A percentile compares a stretch with the other conserved stretches of the same genome.
phyloP scores from a whole-genome alignment of 129 eudicot species.

The carrot (Daucus carota) region DNA sequence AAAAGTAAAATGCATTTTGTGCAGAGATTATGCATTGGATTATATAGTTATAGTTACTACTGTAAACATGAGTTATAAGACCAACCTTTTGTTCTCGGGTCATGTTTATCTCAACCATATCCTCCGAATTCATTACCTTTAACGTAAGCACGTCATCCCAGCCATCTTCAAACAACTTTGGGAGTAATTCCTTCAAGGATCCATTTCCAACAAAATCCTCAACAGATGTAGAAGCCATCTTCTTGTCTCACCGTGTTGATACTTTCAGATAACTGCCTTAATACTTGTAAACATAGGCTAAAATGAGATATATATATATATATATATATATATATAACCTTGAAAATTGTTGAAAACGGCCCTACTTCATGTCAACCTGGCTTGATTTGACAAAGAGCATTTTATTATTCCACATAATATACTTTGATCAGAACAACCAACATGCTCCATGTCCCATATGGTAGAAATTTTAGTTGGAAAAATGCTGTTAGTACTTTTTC shows the following conservation, averaged over 20 bases:
- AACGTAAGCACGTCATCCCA: conserved; percentile 87
- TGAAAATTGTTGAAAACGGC: not conserved
- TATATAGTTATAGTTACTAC: not conserved
- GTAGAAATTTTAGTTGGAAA: not conserved
- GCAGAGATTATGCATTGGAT: not conserved
- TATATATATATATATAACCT: no score
- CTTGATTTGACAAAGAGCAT: not conserved
- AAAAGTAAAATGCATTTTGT: not conserved
- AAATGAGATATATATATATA: not conserved
- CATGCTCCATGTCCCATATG: not conserved
- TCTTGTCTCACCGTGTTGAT: conserved; percentile 5
- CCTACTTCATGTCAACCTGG: conserved; percentile 4
- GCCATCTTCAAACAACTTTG: conserved; percentile 64
- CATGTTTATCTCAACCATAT: conserved; percentile 62
- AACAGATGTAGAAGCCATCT: conserved; percentile 68
- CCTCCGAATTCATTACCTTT: conserved; percentile 70
- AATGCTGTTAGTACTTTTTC: not conserved
- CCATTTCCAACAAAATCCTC: conserved; percentile 83
- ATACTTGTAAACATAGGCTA: not conserved
- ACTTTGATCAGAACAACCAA: conserved; percentile 5
- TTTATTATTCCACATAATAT: conserved; percentile 2
- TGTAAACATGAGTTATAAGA: not conserved
- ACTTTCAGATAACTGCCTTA: not conserved
- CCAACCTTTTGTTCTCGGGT: conserved; percentile 58
- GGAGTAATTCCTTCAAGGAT: conserved; percentile 42